Base-by-base conservation (phyloP, 345 rosid genomes). In the Gossypium raimondii region DNA sequence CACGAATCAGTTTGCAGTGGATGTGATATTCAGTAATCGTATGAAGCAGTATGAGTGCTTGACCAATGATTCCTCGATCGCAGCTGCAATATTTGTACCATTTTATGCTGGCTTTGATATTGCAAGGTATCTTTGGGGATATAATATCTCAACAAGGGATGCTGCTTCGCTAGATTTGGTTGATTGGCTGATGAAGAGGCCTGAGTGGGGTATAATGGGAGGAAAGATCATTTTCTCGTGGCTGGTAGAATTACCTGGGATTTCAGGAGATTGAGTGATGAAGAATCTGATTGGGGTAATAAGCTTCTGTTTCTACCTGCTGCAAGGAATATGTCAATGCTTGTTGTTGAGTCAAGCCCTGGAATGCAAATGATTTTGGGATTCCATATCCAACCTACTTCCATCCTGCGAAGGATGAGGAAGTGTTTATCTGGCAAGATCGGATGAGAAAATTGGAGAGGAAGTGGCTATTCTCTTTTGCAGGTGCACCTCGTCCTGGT, bases 161-260 rank as follows among this genome's bases (percentile, higher is more conserved):
- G 93, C 97, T 51, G 90, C 97, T 62, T 90, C 97, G 0, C 96
- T 86, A 72, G 97, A 86, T 76, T 78, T 94, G 88, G 97, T 89
- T 2, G 85, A 89, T 67, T 92, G 97, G 98, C 88, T 94, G 57
- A 85, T 82, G 90, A 88, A 89, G 83, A 85, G 90, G 74, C 90
- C 92, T 11, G 97, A 94, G 82, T 94, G 98, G 98, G 82, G 82
- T 10, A 84, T 90, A 2, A 92, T 88, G 97, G 84, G 78, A 63
- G 98, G 11, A 87, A 78, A 89, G 97, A 94, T 83, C 98, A 92
- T 83, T 94, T 92, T 77, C 86, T 92, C 48, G 97, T 94, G 57
- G 97, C 92, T 0, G 98, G 98, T 55, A 84, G 97, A 84, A 94
- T 90, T 48, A 88, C 97, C 0, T 94, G 98, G 98, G 97, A 94